These are phyloP conservation scores for Gloeostereum incarnatum DNA, from an alignment of 768 basidiomycete genomes.

Conservation along the genomic window DNA sequence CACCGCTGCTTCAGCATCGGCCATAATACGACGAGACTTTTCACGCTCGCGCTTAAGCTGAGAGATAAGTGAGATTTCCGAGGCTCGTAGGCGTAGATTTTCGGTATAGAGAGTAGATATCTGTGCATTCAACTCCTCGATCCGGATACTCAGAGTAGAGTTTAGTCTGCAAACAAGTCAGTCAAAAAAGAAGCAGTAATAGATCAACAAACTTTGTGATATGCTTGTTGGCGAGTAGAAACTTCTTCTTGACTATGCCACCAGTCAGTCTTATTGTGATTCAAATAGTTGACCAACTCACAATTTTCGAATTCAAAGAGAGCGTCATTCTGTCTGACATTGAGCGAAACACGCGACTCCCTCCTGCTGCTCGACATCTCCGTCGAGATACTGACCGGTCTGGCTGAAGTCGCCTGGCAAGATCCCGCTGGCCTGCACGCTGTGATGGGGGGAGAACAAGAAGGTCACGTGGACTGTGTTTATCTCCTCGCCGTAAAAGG, in stretches of 20 bases:
- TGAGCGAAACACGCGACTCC: slow-evolving; percentile 56
- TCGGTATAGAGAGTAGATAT: slow-evolving; percentile 77
- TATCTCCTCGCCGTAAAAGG: no score
- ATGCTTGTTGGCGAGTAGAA: slow-evolving; percentile 83
- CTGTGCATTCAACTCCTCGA: slow-evolving; percentile 78
- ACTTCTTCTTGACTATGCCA: slow-evolving; percentile 81
- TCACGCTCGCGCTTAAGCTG: slow-evolving; percentile 78
- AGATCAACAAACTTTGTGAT: slow-evolving; percentile 63
- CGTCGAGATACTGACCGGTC: no score
- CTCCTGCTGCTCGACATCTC: slow-evolving; percentile 53
- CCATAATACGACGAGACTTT: slow-evolving; percentile 62
- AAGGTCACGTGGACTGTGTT: no score
- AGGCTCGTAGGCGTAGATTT: slow-evolving; percentile 74
- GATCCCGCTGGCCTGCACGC: no score
- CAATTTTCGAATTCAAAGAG: slow-evolving; percentile 81
- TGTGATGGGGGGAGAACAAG: no score
- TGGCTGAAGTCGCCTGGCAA: no score
- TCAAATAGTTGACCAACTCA: slow-evolving; percentile 28
- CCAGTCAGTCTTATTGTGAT: slow-evolving; percentile 16
- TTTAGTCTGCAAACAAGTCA: slow-evolving; percentile 48
- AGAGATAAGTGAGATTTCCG: slow-evolving; percentile 65
- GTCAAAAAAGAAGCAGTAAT: slow-evolving; percentile 2
- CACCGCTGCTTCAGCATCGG: slow-evolving; percentile 71
- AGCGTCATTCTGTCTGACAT: slow-evolving; percentile 66
- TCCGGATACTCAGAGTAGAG: slow-evolving; percentile 74